Evolutionary conservation across 106 monocot species (phyloP), one percentile per base, ranked within the genome.

Genomic region (Posidonia australis): DNA sequence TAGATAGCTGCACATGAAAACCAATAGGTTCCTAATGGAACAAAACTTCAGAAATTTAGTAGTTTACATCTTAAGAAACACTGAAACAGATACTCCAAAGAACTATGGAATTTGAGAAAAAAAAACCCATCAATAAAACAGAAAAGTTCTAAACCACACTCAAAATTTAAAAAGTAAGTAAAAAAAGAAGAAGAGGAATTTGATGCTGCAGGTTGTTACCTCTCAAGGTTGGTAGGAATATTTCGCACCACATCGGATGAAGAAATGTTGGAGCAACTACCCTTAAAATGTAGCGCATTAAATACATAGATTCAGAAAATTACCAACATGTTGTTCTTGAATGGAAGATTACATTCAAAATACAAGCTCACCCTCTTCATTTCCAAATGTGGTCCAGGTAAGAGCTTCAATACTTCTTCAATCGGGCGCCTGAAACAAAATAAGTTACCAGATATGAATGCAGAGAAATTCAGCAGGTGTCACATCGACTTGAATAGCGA

Each of bases 301-400:
- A 49, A 13, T 27, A 27, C 22, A 25, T 1, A 54, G 23, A 19
- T 26, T 57, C 25, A 30, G 29, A 57, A 0, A 12, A 25, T 13
- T 3, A 13, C 22, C 0, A 27, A 7, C 24, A 57, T 57, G 3
- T 28, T 28, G 11, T 30, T 57, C 10, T 27, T 57, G 24, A 25
- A 57, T 10, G 16, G 2, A 57, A 26, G 57, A 57, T 0, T 54
- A 0, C 21, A 45, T 7, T 45, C 13, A 58, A 55, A 56, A 47
- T 3, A 17, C 36, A 58, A 18, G 72, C 83, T 73, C 44, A 98
- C 96, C 77, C 96, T 84, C 70, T 98, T 98, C 36, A 85, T 61
- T 76, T 96, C 90, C 54, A 85, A 65, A 62, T 96, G 87, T 10
- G 90, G 90, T 54, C 90, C 96, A 65, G 96, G 96, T 73, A 98